These are phyloP conservation scores for Hypsizygus marmoreus DNA, from an alignment of 768 basidiomycete genomes.

Conservation along the genomic window DNA sequence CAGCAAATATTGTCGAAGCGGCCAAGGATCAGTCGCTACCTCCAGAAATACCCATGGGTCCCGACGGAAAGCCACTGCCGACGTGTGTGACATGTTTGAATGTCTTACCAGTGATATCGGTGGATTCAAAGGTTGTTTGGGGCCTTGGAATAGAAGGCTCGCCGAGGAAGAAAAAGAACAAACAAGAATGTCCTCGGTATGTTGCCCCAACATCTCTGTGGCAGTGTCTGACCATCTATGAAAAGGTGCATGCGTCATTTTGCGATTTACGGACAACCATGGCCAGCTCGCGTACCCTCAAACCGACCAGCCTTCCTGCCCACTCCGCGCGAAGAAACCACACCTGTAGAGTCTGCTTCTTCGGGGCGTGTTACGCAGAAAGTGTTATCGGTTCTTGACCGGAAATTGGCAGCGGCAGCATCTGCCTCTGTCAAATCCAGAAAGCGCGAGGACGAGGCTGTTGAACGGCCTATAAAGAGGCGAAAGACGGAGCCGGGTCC, in stretches of 20 bases:
- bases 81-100: conserved; percentile 73
- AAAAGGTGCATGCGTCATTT: conserved; percentile 76
- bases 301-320: conserved; percentile 45
- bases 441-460: conserved; percentile 34
- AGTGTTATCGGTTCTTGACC: conserved; percentile 50
- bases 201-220: conserved; percentile 23
- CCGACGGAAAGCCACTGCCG: conserved; percentile 69
- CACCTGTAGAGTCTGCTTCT: conserved; percentile 48
- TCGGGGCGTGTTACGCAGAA: conserved; percentile 54
- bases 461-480: conserved; percentile 46
- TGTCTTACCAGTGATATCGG: conserved; percentile 73
- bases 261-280: conserved; percentile 71
- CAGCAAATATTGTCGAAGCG: conserved; percentile 34
- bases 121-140: conserved; percentile 77
- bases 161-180: conserved; percentile 59
- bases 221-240: background rate
- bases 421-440: conserved; percentile 28
- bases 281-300: conserved; percentile 66
- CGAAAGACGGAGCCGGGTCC: conserved; percentile 46
- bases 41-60: conserved; percentile 50
- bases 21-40: conserved; percentile 37
- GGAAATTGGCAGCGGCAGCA: conserved; percentile 51
- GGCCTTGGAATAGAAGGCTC: conserved; percentile 57
- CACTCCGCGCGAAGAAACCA: conserved; percentile 55
- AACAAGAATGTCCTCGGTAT: conserved; percentile 77